Conservation (phyloP, 495 filamentous ascomycete species). For the Parathielavia appendiculata region DNA sequence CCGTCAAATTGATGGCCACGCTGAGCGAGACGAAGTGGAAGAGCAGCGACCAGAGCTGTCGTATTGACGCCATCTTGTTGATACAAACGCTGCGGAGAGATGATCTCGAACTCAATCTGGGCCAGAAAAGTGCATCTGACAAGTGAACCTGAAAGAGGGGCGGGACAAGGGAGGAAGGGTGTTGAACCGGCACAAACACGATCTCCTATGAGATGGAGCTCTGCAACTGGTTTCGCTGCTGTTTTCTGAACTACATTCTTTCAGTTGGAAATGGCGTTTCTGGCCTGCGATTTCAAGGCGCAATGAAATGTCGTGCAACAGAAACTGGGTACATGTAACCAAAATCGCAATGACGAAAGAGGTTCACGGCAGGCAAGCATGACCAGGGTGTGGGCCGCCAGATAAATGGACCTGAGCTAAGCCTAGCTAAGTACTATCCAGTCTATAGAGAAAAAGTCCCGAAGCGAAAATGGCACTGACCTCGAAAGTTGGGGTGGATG, state of each 20-base stretch:
- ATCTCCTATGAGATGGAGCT: too few species aligned
- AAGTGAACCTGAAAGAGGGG: not conserved
- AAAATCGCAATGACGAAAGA: not conserved
- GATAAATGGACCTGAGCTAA: too few species aligned
- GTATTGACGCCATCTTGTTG: conserved; percentile 4
- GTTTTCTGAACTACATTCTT: too few species aligned
- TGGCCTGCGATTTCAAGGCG: not conserved
- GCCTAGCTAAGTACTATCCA: too few species aligned
- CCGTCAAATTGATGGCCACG: conserved; percentile 21
- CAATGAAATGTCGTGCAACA: not conserved
- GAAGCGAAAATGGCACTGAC: too few species aligned
- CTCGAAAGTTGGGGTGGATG: too few species aligned
- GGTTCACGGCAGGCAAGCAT: not conserved
- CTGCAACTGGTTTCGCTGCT: too few species aligned
- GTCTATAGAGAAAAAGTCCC: too few species aligned
- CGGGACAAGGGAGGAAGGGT: too few species aligned
- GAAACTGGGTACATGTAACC: not conserved
- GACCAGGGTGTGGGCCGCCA: not conserved
- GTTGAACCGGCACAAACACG: too few species aligned
- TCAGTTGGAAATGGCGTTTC: too few species aligned
- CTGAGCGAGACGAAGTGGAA: conserved; percentile 14
- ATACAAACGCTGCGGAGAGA: not conserved
- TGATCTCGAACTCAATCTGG: not conserved
- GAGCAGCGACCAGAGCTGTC: conserved; percentile 11
- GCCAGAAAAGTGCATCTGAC: not conserved